These are phyloP conservation scores for Cyberlindnera maclurae DNA, from an alignment of 805 yeast species.

Conservation along the genomic window DNA sequence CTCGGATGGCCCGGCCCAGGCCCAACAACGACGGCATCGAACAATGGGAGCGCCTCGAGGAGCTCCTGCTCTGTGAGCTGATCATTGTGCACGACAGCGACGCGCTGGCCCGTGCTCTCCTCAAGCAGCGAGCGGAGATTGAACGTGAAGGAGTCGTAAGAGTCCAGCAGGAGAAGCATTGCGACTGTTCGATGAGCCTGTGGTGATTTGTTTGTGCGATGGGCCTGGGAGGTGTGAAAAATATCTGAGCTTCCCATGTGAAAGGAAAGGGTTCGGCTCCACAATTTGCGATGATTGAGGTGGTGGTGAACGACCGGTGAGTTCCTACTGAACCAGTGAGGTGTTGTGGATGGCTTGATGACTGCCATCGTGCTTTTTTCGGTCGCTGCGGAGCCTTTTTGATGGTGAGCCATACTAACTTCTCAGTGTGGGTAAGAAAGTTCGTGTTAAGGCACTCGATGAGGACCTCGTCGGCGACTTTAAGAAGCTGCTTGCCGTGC, in stretches of 20 bases:
- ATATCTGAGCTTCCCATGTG: too few relatives aligned
- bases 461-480: slow-evolving; percentile 87
- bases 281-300: slow-evolving; percentile 51
- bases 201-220: too few relatives aligned
- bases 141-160: slow-evolving; percentile 92
- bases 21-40: slow-evolving; percentile 79
- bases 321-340: not conserved
- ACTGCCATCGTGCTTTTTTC: too few relatives aligned
- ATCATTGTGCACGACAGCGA: slow-evolving; percentile 32
- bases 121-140: slow-evolving; percentile 63
- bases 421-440: slow-evolving; percentile 72
- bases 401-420: slow-evolving; percentile 12
- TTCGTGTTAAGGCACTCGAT: slow-evolving; percentile 79
- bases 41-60: slow-evolving; percentile 35
- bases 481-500: slow-evolving; percentile 75
- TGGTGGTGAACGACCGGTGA: slow-evolving; percentile 59
- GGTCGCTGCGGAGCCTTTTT: too few relatives aligned
- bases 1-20: slow-evolving; percentile 97
- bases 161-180: slow-evolving; percentile 71
- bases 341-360: too few relatives aligned
- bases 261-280: too few relatives aligned
- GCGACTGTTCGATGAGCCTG: not conserved
- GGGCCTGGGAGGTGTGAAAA: too few relatives aligned
- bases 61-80: slow-evolving; percentile 32
- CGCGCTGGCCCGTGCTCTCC: slow-evolving; percentile 35